Percentiles rank a stretch among this genome's conserved stretches.
Conservation (phyloP, 108 stramenopile genomes). For the Nitzschia inconspicua region DNA sequence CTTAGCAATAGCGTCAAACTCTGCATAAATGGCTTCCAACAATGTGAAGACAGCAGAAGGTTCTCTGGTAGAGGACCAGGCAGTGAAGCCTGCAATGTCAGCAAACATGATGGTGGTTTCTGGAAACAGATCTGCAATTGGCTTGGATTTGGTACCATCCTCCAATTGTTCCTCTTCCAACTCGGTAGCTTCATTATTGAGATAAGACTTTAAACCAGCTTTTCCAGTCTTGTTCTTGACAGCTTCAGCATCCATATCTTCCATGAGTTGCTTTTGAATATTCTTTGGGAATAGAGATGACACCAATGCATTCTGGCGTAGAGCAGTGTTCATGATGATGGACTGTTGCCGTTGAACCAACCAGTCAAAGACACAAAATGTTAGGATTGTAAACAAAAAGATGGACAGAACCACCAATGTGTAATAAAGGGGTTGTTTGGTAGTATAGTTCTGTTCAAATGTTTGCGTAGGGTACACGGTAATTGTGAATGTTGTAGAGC, state of each 20-base stretch:
- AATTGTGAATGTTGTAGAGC: too few species aligned
- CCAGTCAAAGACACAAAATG: not conserved
- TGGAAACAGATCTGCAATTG: constrained; percentile 24
- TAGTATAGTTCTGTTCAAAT: not conserved
- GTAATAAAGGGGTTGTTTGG: constrained; percentile 3
- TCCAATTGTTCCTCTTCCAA: not conserved
- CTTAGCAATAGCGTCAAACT: constrained; percentile 7
- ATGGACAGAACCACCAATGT: not conserved
- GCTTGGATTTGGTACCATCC: too few species aligned
- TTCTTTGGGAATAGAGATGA: constrained; percentile 22
- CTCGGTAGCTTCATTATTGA: not conserved
- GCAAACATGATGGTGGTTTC: constrained; percentile 26
- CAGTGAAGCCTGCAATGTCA: constrained; percentile 21
- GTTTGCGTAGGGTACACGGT: constrained; percentile 10
- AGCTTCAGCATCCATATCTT: not conserved
- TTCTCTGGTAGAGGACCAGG: constrained; percentile 10
- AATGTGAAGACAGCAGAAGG: constrained; percentile 6
- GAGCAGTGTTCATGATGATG: constrained; percentile 2
- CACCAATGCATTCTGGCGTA: constrained; percentile 18
- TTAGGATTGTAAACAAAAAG: not conserved
- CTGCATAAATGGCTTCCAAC: constrained; percentile 4
- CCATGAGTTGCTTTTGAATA: constrained; percentile 4
- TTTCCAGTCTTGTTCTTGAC: not conserved
- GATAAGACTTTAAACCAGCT: not conserved
- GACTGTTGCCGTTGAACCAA: constrained; percentile 1